Conservation (phyloP, 106 monocot genomes). For the Triglochin maritima region DNA sequence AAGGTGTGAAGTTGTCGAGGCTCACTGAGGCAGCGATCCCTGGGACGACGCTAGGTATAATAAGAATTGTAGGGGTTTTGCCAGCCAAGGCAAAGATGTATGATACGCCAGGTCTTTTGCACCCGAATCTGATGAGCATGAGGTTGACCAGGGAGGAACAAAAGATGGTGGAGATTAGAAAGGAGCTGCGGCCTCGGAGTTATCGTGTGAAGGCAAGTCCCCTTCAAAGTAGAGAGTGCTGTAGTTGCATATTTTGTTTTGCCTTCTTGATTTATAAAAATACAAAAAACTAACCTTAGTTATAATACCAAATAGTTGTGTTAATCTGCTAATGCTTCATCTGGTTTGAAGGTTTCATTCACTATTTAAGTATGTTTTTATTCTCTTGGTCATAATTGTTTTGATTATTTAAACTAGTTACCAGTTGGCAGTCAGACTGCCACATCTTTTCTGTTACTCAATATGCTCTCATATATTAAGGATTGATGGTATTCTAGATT, state of each 20-base stretch:
- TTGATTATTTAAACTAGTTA: no score
- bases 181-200: conserved; percentile 74
- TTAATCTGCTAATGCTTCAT: no score
- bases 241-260: not conserved
- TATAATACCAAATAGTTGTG: no score
- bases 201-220: conserved; percentile 66
- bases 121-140: conserved; percentile 75
- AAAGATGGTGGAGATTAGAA: conserved; percentile 94
- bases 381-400: no score
- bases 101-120: conserved; percentile 95
- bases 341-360: no score
- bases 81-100: conserved; percentile 97
- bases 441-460: no score
- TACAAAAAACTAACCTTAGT: no score
- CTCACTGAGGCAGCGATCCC: conserved; percentile 92
- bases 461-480: no score
- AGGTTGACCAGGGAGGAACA: conserved; percentile 80
- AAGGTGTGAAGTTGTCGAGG: conserved; percentile 52
- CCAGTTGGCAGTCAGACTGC: no score
- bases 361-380: no score
- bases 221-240: not conserved
- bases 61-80: conserved; percentile 70
- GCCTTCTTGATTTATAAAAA: not conserved
- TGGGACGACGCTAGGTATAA: conserved; percentile 85
- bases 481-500: no score